Evolutionary conservation across 2,329 filamentous ascomycete species (phyloP), one percentile per base, ranked within the genome.

Genomic region (Fusarium sp.): DNA sequence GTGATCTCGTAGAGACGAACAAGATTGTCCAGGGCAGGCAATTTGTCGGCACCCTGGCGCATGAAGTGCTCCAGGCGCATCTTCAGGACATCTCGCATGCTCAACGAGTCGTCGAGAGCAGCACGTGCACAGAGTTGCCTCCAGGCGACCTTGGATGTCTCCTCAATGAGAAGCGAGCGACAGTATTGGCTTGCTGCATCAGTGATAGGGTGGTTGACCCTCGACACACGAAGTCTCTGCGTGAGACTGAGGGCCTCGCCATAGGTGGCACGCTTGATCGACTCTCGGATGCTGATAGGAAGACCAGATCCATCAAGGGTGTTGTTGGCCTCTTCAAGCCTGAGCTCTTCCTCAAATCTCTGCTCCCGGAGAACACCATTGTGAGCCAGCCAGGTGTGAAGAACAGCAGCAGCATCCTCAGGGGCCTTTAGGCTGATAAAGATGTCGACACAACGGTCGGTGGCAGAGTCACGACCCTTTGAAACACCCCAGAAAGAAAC

Each of bases 361-460:
- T 59, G 62, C 10, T 60, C 41, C 48, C 69, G 66, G 8, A 67
- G 52, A 11, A 54, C 45, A 8, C 58, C 41, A 31, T 60, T 35
- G 20, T 69, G 66, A 14, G 69, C 69, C 29, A 71, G 45, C 69
- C 69, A 71, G 9, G 69, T 69, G 39, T 71, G 69, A 11, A 71
- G 69, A 43, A 71, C 50, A 3, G 58, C 58, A 22, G 66, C 62
- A 20, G 62, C 62, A 33, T 69, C 69, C 14, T 67, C 58, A 5
- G 69, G 52, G 7, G 69, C 66, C 16, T 69, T 71, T 37, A 66
- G 59, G 5, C 62, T 66, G 45, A 69, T 48, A 43, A 59, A 71
- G 8, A 71, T 69, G 50, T 71, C 69, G 9, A 69, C 43, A 18
- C 41, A 66, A 29, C 20, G 61, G 48, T 52, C 48, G 18, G 3